Evolutionary conservation across 2,329 filamentous ascomycete species (phyloP), one percentile per base, ranked within the genome.

Genomic region (Paracamarosporium sp.): DNA sequence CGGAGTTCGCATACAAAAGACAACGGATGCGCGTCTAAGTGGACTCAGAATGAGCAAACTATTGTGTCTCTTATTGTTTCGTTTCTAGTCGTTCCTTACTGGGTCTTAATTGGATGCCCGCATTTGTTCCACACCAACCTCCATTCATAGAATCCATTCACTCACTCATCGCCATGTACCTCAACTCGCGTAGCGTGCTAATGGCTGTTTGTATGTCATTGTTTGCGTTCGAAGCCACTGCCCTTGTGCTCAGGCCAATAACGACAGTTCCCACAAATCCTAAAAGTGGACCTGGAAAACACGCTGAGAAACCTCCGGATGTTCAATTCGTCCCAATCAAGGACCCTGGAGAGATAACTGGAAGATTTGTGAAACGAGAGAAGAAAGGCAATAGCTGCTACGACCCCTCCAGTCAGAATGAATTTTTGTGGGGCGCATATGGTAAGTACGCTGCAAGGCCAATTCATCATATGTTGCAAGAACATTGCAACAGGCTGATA

Each of bases 361-460:
- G 65, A 25, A 54, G 54, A 12, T 60, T 57, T 27, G 36, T 57
- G 46, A 68, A 61, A 52, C 65, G 65, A n/a, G 65, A 62, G 17
- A 57, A 57, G 9, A 52, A 57, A 28, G 60, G 60, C 25, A 56
- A 64, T n/a, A 58, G 36, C 15, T 57, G 51, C 22, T 68, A 66
- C 25, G 62, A 68, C n/a, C 63, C 64, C n/a, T 31, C 44, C 11
- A 62, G 54, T 20, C 41, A 59, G 9, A 56, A 47, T 12, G 63
- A 56, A 1, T 64, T 68, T 31, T 65, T 64, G 38, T 66, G 63
- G 63, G 63, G 63, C n/a, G 61, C 59, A 5, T 66, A 66, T 41
- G 64, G 66, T 68, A 60, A 17, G 59, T 53, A 25, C 13, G 17
- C 20, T 11, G 15, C n/a, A 20, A 20, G 38, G 4, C n/a, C 4